Conservation (phyloP, 140 eudicot genomes). For the Eryngium alpinum region DNA sequence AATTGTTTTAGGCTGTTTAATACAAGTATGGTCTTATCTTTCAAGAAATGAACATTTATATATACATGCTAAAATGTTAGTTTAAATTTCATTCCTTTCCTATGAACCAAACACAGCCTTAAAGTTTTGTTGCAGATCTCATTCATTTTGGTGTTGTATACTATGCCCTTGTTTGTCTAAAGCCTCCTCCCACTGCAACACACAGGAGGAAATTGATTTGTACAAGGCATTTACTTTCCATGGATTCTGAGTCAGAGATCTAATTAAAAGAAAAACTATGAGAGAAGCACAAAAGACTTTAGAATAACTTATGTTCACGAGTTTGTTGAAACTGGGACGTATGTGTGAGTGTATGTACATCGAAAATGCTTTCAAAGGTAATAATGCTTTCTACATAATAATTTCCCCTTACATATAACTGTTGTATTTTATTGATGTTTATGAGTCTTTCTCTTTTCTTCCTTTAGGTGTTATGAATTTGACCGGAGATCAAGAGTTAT, state of each 20-base stretch:
- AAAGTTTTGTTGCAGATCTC: slow-evolving; percentile 89
- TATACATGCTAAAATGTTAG: no score
- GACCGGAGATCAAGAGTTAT: slow-evolving; percentile 89
- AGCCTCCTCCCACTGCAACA: slow-evolving; percentile 89
- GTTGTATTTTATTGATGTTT: no score
- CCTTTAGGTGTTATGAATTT: slow-evolving; percentile 78
- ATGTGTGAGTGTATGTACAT: slow-evolving; percentile 84
- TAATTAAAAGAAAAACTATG: slow-evolving; percentile 62
- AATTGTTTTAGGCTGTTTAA: no score
- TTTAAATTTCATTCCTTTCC: no score
- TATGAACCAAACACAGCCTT: slow-evolving; percentile 58
- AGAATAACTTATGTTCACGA: slow-evolving; percentile 58
- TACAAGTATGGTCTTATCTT: no score
- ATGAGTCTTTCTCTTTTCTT: background rate
- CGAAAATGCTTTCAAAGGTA: slow-evolving; percentile 94
- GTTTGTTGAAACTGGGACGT: slow-evolving; percentile 81
- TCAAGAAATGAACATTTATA: no score
- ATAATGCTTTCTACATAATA: background rate
- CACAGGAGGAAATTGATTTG: slow-evolving; percentile 52
- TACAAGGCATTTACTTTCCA: slow-evolving; percentile 63
- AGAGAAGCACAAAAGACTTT: slow-evolving; percentile 88
- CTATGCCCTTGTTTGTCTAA: slow-evolving; percentile 89
- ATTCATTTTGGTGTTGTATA: slow-evolving; percentile 86
- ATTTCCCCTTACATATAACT: background rate
- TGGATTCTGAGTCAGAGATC: slow-evolving; percentile 55